Conservation (phyloP, 1,139 yeast genomes). For the Kodamaea suecica region DNA sequence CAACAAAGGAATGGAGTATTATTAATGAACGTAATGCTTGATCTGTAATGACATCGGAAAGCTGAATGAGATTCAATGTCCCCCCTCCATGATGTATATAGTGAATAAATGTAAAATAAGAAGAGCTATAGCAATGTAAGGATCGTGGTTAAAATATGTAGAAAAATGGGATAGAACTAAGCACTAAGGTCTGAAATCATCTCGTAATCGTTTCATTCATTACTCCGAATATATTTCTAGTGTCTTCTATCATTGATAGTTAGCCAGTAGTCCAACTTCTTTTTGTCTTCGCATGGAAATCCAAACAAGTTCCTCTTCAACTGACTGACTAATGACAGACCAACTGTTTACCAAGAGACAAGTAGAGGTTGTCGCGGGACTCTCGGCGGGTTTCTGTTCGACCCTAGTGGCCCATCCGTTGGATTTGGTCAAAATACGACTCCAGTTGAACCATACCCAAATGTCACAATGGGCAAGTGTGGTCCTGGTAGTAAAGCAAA, state of each 20-base stretch:
- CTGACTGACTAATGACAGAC: background rate
- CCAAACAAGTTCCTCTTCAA: no score
- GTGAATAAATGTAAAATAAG: constrained; percentile 1
- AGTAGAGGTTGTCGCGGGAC: constrained; percentile 67
- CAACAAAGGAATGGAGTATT: no score
- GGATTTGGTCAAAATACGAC: constrained; percentile 76
- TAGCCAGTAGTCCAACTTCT: no score
- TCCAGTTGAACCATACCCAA: constrained; percentile 46
- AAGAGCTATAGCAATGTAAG: background rate
- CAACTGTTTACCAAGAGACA: constrained; percentile 18
- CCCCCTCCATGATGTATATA: constrained; percentile 7
- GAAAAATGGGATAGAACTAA: background rate
- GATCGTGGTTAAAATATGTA: no score
- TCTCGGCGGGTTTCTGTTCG: constrained; percentile 78
- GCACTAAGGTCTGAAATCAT: background rate
- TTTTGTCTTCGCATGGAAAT: no score
- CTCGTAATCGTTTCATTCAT: no score
- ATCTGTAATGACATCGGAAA: background rate
- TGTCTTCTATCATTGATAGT: no score
- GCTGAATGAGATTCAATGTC: background rate
- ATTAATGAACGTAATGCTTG: background rate
- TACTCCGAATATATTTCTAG: no score
- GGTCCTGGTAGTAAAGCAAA: constrained; percentile 14
- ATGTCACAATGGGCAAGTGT: constrained; percentile 10
- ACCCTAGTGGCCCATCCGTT: constrained; percentile 85